Evolutionary conservation across 192 early-diverging fungal species (phyloP).

Genomic region (Coemansia sp.): DNA sequence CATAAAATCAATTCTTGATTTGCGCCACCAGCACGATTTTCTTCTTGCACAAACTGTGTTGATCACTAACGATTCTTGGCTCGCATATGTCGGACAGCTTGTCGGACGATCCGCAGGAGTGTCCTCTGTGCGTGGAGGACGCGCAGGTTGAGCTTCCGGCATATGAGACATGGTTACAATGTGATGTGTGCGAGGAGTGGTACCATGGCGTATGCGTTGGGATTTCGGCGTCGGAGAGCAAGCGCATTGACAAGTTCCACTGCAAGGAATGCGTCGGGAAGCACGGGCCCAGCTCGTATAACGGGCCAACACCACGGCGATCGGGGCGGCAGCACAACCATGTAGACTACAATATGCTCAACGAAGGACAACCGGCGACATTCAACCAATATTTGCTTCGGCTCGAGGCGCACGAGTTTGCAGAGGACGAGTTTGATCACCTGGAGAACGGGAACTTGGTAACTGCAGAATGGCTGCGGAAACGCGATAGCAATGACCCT

Average conservation of each 20-base stretch:
- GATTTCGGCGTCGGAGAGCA: conserved; percentile 56
- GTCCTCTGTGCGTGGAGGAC: conserved; percentile 38
- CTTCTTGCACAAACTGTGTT: background rate
- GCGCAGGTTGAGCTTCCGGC: conserved; percentile 46
- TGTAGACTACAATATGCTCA: conserved; percentile 83
- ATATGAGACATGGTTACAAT: conserved; percentile 65
- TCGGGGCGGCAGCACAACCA: conserved; percentile 58
- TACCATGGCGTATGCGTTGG: conserved; percentile 67
- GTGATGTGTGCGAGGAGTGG: conserved; percentile 66
- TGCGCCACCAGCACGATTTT: background rate
- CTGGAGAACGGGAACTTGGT: conserved; percentile 61
- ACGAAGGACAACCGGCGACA: conserved; percentile 74
- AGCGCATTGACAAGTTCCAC: conserved; percentile 65
- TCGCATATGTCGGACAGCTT: conserved; percentile 30
- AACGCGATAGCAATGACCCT: conserved; percentile 67
- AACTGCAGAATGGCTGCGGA: conserved; percentile 65
- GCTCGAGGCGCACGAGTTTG: conserved; percentile 66
- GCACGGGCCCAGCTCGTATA: conserved; percentile 63
- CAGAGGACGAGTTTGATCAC: conserved; percentile 64
- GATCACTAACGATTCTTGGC: background rate
- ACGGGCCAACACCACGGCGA: conserved; percentile 53
- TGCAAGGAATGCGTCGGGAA: conserved; percentile 56
- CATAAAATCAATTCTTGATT: background rate
- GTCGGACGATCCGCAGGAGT: conserved; percentile 49
- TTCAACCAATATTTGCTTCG: conserved; percentile 79